These are phyloP conservation scores for Aspergillus affinis DNA, from an alignment of 495 filamentous ascomycete genomes.

Conservation along the genomic window DNA sequence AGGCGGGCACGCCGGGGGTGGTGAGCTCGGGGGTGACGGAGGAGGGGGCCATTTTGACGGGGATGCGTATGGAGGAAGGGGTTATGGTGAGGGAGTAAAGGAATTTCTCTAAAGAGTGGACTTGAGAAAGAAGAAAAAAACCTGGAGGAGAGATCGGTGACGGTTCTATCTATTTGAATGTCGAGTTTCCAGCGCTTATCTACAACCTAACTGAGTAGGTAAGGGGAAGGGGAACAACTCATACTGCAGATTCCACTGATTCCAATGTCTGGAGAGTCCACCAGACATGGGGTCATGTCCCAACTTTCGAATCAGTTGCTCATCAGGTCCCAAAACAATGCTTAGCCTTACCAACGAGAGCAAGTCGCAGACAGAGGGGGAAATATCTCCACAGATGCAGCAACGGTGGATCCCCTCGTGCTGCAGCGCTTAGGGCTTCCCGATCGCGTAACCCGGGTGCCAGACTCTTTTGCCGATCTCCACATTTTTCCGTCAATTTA, in stretches of 20 bases:
- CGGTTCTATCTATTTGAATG: slow-evolving; percentile 1
- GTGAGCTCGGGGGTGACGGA: slow-evolving; percentile 27
- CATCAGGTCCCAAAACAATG: background rate
- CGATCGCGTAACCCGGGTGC: too few species aligned
- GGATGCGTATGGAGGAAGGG: background rate
- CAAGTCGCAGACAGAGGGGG: background rate
- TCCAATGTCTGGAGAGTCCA: background rate
- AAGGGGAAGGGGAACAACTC: slow-evolving; percentile 8
- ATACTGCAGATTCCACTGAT: background rate
- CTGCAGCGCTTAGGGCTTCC: too few species aligned
- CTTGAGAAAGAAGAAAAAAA: too few species aligned
- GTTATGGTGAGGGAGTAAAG: too few species aligned
- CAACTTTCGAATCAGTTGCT: too few species aligned
- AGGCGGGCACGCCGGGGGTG: slow-evolving; percentile 23
- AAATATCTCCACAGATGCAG: too few species aligned
- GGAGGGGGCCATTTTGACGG: slow-evolving; percentile 30
- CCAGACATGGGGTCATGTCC: too few species aligned
- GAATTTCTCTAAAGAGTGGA: too few species aligned
- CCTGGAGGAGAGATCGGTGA: too few species aligned
- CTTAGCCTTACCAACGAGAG: background rate
- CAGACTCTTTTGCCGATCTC: too few species aligned
- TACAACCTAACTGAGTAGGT: slow-evolving; percentile 19
- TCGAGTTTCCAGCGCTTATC: slow-evolving; percentile 13
- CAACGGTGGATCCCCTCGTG: too few species aligned
- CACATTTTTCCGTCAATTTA: too few species aligned